Conservation (phyloP, 257 asterid species). For the Lithospermum erythrorhizon region DNA sequence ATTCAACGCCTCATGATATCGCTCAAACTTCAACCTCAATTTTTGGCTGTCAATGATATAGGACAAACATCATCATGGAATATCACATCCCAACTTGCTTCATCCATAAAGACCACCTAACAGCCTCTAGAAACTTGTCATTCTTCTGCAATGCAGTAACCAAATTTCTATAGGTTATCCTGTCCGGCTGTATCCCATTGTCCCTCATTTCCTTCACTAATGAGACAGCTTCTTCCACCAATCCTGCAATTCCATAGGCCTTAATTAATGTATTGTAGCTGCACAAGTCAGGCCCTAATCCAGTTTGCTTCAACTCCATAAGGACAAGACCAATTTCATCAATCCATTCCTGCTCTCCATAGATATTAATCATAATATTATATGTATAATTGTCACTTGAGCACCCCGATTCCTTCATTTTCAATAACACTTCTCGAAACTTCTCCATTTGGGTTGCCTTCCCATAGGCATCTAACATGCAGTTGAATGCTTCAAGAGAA, state of each 20-base stretch:
- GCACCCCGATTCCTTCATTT: constrained; percentile 64
- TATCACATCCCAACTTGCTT: constrained; percentile 63
- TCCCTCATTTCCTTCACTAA: constrained; percentile 79
- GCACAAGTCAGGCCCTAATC: constrained; percentile 62
- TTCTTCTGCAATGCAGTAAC: constrained; percentile 54
- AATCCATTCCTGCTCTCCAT: constrained; percentile 73
- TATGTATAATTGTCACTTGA: constrained; percentile 53
- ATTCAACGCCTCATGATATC: too few species aligned
- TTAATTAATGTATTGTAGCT: constrained; percentile 81
- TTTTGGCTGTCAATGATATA: background rate
- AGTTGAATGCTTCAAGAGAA: constrained; percentile 81
- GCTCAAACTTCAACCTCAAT: background rate
- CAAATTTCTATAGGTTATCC: constrained; percentile 56
- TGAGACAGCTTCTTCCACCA: constrained; percentile 69
- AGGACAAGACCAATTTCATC: constrained; percentile 53
- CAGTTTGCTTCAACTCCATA: constrained; percentile 46
- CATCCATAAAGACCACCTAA: constrained; percentile 99
- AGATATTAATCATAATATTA: constrained; percentile 69
- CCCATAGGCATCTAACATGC: constrained; percentile 89
- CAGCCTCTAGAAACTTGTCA: constrained; percentile 85
- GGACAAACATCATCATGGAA: constrained; percentile 5
- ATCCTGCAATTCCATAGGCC: constrained; percentile 87
- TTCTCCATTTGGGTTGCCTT: constrained; percentile 90
- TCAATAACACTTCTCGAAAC: constrained; percentile 52
- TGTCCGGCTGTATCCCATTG: constrained; percentile 61